A percentile compares a stretch with the other conserved stretches of the same genome.
phyloP scores from a whole-genome alignment of 2,329 filamentous ascomycete species.

The Chaetothyriales sp. region DNA sequence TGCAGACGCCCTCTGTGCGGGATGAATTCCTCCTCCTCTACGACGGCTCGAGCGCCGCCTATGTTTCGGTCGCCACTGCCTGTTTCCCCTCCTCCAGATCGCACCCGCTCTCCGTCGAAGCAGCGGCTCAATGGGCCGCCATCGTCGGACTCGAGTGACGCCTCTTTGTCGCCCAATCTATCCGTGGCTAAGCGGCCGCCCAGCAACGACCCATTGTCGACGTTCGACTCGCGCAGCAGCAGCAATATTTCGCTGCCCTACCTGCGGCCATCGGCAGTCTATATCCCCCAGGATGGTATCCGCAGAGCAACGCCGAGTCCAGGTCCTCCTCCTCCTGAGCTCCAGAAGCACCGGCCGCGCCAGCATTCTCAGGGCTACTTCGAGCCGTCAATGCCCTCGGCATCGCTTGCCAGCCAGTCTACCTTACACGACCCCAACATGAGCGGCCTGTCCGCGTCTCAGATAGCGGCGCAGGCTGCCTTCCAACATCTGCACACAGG shows the following conservation, averaged over 20 bases:
- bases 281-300: slow-evolving; percentile 26
- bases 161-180: slow-evolving; percentile 31
- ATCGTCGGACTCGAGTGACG: slow-evolving; percentile 32
- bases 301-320: slow-evolving; percentile 17
- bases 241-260: slow-evolving; percentile 24
- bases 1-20: background rate
- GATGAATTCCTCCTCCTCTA: background rate
- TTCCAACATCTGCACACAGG: slow-evolving; percentile 39
- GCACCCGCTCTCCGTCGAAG: slow-evolving; percentile 12
- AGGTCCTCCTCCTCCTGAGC: slow-evolving; percentile 21
- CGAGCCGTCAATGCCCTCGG: slow-evolving; percentile 47
- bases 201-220: slow-evolving; percentile 21
- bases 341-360: slow-evolving; percentile 29
- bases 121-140: slow-evolving; percentile 20
- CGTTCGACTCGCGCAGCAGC: slow-evolving; percentile 15
- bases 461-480: slow-evolving; percentile 51
- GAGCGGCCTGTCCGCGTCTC: slow-evolving; percentile 39
- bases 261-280: slow-evolving; percentile 23
- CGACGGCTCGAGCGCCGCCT: slow-evolving; percentile 6
- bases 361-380: slow-evolving; percentile 53
- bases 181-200: slow-evolving; percentile 27
- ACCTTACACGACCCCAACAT: slow-evolving; percentile 23
- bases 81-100: slow-evolving; percentile 12
- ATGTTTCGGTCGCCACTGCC: slow-evolving; percentile 13
- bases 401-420: slow-evolving; percentile 24